phyloP scores from a whole-genome alignment of 73 alveolate species.

The Tetrahymena elliotti region DNA sequence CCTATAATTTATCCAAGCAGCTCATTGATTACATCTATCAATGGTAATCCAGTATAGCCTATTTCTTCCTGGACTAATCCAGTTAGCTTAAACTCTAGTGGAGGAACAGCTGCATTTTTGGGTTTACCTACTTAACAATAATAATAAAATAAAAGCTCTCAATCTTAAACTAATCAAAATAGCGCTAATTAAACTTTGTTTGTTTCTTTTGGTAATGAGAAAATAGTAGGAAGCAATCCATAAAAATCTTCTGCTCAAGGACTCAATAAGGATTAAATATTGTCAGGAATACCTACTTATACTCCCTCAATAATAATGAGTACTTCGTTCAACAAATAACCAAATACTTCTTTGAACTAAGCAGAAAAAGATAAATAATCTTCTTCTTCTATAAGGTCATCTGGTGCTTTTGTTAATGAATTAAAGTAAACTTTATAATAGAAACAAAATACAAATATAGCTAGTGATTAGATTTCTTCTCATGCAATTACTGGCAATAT shows the following conservation, averaged over 20 bases:
- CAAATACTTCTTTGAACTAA: neutral
- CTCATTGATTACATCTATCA: neutral
- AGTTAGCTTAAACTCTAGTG: neutral
- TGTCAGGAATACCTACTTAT: neutral
- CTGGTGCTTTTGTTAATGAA: neutral
- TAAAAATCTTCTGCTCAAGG: neutral
- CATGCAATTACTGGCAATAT: neutral
- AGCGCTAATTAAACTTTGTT: neutral
- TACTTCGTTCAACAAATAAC: neutral
- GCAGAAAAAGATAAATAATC: neutral
- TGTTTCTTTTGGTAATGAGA: neutral
- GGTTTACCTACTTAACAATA: neutral
- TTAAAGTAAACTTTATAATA: neutral
- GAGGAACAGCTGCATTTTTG: neutral
- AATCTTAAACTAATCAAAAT: neutral
- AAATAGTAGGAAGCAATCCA: neutral
- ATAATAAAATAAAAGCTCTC: neutral
- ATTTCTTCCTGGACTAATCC: neutral
- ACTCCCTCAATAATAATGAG: neutral
- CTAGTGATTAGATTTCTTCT: neutral
- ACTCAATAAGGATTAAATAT: neutral
- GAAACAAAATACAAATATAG: neutral
- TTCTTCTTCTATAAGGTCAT: neutral
- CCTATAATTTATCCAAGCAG: neutral
- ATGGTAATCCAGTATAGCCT: neutral